These are phyloP conservation scores for Rugosomyces carneus DNA, from an alignment of 1,284 basidiomycete species.

Conservation along the genomic window DNA sequence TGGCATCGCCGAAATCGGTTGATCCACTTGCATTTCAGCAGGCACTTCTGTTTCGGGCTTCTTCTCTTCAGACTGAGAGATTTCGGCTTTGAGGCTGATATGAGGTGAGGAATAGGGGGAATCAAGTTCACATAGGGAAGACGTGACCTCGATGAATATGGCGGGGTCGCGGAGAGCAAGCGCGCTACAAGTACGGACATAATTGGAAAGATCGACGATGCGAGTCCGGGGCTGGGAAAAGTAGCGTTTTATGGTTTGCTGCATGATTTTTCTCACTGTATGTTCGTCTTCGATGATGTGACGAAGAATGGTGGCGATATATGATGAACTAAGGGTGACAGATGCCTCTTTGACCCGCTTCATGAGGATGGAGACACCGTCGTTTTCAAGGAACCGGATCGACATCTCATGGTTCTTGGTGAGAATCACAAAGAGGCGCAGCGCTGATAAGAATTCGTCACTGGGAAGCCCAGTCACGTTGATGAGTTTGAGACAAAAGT, in stretches of 20 bases:
- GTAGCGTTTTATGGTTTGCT: constrained; percentile 75
- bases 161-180: constrained; percentile 79
- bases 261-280: constrained; percentile 71
- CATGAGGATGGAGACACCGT: constrained; percentile 64
- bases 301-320: constrained; percentile 83
- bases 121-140: constrained; percentile 67
- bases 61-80: constrained; percentile 17
- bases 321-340: constrained; percentile 70
- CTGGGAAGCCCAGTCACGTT: constrained; percentile 54
- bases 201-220: constrained; percentile 65
- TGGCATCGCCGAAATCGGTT: constrained; percentile 23
- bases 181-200: constrained; percentile 74
- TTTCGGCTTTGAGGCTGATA: constrained; percentile 54
- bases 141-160: constrained; percentile 72
- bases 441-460: constrained; percentile 74
- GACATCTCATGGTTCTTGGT: constrained; percentile 65
- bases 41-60: constrained; percentile 22
- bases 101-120: constrained; percentile 58
- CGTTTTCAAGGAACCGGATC: constrained; percentile 54
- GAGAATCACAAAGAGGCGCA: constrained; percentile 78
- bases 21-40: constrained; percentile 66
- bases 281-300: constrained; percentile 82
- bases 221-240: constrained; percentile 68
- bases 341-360: constrained; percentile 54
- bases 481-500: constrained; percentile 67